phyloP scores from a whole-genome alignment of 495 filamentous ascomycete genomes.

The Penicillium bialowiezense region DNA sequence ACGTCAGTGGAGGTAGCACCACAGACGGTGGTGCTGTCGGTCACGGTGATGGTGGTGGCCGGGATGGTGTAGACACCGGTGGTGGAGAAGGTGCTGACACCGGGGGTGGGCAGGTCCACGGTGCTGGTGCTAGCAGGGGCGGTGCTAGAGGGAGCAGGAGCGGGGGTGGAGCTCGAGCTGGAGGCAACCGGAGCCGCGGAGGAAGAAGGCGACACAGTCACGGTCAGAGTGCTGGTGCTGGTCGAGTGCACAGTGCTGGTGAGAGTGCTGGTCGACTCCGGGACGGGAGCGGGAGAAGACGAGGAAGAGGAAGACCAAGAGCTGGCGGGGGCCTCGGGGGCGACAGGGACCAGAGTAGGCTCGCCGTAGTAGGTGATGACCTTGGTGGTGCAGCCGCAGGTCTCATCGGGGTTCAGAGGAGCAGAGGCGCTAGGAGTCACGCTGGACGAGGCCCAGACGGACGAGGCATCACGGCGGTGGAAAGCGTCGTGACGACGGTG shows the following conservation, averaged over 20 bases:
- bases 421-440: slow-evolving; percentile 33
- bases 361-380: slow-evolving; percentile 58
- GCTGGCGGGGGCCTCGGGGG: neutral
- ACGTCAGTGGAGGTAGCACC: slow-evolving; percentile 61
- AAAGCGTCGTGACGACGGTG: slow-evolving; percentile 60
- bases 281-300: slow-evolving; percentile 9
- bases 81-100: slow-evolving; percentile 63
- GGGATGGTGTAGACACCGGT: slow-evolving; percentile 80
- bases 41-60: slow-evolving; percentile 68
- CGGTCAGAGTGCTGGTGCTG: slow-evolving; percentile 41
- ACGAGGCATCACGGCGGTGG: slow-evolving; percentile 41
- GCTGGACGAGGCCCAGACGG: neutral
- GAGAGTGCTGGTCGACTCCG: slow-evolving; percentile 19
- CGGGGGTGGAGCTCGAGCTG: slow-evolving; percentile 16
- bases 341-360: slow-evolving; percentile 45
- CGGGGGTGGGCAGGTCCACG: slow-evolving; percentile 57
- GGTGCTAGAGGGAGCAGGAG: slow-evolving; percentile 37
- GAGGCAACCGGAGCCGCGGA: slow-evolving; percentile 29
- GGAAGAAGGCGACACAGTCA: slow-evolving; percentile 24
- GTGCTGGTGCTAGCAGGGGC: slow-evolving; percentile 7
- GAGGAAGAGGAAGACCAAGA: neutral
- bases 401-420: slow-evolving; percentile 32
- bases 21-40: slow-evolving; percentile 67
- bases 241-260: slow-evolving; percentile 39
- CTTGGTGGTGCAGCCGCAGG: slow-evolving; percentile 69